Conservation (phyloP, 768 basidiomycete species). For the Lentinula lateritia region DNA sequence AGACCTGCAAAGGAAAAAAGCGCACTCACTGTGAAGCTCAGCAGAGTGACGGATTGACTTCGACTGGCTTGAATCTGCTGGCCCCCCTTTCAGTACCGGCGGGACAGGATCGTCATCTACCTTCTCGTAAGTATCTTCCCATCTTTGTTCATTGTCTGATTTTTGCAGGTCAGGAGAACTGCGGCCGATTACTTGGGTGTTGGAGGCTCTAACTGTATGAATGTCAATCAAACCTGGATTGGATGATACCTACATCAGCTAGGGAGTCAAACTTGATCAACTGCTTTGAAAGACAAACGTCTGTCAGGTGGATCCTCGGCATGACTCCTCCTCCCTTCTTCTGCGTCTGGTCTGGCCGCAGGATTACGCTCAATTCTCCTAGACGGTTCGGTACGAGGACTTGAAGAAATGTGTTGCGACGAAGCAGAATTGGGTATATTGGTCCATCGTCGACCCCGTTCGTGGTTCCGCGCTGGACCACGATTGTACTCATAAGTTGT, state of each 20-base stretch:
- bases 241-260: neutral
- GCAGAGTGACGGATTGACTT: neutral
- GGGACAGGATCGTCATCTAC: constrained; percentile 6
- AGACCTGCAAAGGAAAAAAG: neutral
- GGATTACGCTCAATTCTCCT: neutral
- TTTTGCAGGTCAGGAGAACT: neutral
- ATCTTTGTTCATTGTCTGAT: neutral
- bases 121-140: constrained; percentile 23
- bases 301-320: neutral
- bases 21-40: neutral
- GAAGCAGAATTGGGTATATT: neutral
- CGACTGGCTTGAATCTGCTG: neutral
- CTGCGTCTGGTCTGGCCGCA: neutral
- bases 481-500: too few species aligned
- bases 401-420: neutral
- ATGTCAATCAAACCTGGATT: neutral
- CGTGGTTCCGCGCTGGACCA: neutral
- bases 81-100: neutral
- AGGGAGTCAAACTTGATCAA: neutral
- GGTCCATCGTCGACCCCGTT: neutral
- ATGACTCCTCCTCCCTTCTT: neutral
- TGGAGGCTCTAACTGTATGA: neutral
- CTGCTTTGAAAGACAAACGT: neutral
- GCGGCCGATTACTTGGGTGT: neutral
- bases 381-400: neutral